Percentiles rank a stretch among this genome's conserved stretches.
phyloP scores from a whole-genome alignment of 805 yeast genomes.

The Cyberlindnera veronae region DNA sequence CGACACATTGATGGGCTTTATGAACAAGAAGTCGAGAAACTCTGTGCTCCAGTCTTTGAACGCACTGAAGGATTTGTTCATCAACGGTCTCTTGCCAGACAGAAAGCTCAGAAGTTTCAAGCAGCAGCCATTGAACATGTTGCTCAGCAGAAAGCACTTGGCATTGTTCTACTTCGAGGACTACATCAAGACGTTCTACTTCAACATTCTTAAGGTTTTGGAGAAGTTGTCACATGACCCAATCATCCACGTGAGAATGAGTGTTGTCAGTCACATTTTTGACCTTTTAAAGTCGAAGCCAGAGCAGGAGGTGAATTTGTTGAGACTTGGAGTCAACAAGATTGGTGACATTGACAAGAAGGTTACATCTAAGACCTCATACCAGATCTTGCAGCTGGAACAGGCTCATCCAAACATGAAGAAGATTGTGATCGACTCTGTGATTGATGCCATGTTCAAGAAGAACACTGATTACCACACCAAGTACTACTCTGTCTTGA shows the following conservation, averaged over 20 bases:
- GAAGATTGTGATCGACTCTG: constrained; percentile 68
- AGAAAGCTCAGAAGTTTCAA: constrained; percentile 78
- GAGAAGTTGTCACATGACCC: constrained; percentile 89
- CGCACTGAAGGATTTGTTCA: constrained; percentile 83
- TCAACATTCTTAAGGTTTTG: constrained; percentile 68
- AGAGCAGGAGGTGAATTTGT: constrained; percentile 91
- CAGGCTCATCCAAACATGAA: constrained; percentile 97
- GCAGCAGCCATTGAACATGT: constrained; percentile 54
- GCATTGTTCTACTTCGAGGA: constrained; percentile 87
- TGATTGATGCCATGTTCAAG: constrained; percentile 76
- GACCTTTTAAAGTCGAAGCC: constrained; percentile 83
- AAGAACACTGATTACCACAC: constrained; percentile 80
- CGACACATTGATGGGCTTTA: constrained; percentile 70
- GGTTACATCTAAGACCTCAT: constrained; percentile 86
- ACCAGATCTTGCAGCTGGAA: constrained; percentile 70
- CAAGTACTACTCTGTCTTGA: constrained; percentile 80
- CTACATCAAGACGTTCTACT: constrained; percentile 71
- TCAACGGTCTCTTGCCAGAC: constrained; percentile 81
- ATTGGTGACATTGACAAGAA: constrained; percentile 90
- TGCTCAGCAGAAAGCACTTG: constrained; percentile 50
- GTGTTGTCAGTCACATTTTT: constrained; percentile 70
- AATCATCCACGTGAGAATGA: constrained; percentile 80
- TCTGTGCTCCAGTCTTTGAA: constrained; percentile 88
- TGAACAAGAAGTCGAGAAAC: constrained; percentile 89
- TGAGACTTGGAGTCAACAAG: constrained; percentile 87